Percentiles rank a stretch among this genome's conserved stretches.
Evolutionary conservation across 257 asterid genomes (phyloP).

Genomic region (Capsicum baccatum): DNA sequence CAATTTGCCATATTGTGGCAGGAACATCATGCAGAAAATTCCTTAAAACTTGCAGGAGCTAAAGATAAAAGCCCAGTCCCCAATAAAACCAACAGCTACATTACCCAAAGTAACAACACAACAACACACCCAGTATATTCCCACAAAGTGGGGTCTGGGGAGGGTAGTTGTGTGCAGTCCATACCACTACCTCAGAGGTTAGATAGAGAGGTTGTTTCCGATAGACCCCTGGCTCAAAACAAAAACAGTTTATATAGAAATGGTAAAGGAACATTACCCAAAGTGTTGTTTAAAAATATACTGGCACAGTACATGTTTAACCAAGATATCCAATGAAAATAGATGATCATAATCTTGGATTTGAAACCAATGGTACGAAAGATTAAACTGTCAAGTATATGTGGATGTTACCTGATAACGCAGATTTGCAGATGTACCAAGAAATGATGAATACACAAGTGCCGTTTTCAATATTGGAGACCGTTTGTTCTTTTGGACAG

Average conservation of each 20-base stretch:
- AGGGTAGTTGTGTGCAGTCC: too few species aligned
- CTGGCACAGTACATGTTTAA: slow-evolving; percentile 11
- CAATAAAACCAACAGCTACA: not conserved
- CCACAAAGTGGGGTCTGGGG: too few species aligned
- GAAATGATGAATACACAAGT: slow-evolving; percentile 70
- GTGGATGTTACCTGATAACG: slow-evolving; percentile 76
- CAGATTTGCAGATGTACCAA: slow-evolving; percentile 86
- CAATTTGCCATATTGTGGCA: not conserved
- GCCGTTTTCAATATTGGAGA: slow-evolving; percentile 94
- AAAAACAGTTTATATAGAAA: too few species aligned
- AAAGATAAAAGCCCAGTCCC: not conserved
- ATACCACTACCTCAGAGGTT: too few species aligned
- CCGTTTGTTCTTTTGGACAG: slow-evolving; percentile 59
- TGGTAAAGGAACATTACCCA: not conserved
- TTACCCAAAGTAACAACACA: not conserved
- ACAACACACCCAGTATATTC: too few species aligned
- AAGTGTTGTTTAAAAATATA: not conserved
- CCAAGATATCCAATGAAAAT: not conserved
- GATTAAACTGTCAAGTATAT: not conserved
- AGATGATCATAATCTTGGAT: slow-evolving; percentile 20
- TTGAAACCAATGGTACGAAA: not conserved
- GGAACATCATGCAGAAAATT: not conserved
- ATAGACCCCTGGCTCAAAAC: too few species aligned
- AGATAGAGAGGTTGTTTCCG: too few species aligned
- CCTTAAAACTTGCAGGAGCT: not conserved